Evolutionary conservation across 768 basidiomycete species (phyloP).

Genomic region (Termitomyces sp.): DNA sequence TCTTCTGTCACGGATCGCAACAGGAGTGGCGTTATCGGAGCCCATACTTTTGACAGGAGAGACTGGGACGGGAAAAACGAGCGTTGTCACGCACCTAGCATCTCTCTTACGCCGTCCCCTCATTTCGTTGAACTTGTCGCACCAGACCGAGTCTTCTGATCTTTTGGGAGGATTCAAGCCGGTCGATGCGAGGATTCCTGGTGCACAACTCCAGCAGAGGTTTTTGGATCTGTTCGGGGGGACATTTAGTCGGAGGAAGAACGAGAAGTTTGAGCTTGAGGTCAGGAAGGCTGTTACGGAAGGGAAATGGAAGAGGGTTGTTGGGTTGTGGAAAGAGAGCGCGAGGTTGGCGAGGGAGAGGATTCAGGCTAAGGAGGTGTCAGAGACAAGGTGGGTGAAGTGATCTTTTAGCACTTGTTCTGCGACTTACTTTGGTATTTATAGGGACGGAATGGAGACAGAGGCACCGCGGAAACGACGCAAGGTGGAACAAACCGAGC

Average conservation of each 20-base stretch:
- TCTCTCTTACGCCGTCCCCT: slow-evolving; percentile 71
- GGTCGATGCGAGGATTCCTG: slow-evolving; percentile 83
- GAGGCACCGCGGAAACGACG: slow-evolving; percentile 21
- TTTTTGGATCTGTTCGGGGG: slow-evolving; percentile 80
- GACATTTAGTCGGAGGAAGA: slow-evolving; percentile 89
- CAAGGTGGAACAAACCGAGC: slow-evolving; percentile 10
- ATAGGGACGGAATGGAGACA: slow-evolving; percentile 25
- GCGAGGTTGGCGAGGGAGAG: slow-evolving; percentile 64
- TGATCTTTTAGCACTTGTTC: not conserved
- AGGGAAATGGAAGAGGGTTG: slow-evolving; percentile 81
- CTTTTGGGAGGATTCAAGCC: slow-evolving; percentile 95
- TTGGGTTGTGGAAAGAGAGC: slow-evolving; percentile 82
- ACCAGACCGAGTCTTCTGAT: slow-evolving; percentile 95
- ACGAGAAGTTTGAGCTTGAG: slow-evolving; percentile 79
- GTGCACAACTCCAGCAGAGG: slow-evolving; percentile 59
- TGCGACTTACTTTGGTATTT: not conserved
- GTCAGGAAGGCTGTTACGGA: slow-evolving; percentile 80
- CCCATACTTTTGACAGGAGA: slow-evolving; percentile 93
- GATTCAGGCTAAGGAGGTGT: slow-evolving; percentile 35
- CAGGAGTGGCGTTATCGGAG: slow-evolving; percentile 68
- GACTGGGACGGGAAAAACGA: slow-evolving; percentile 99
- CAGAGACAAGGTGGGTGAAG: slow-evolving; percentile 21
- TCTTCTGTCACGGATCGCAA: slow-evolving; percentile 78
- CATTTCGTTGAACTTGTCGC: slow-evolving; percentile 89
- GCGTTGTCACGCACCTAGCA: slow-evolving; percentile 84